Base-by-base conservation (phyloP, 352 stramenopile genomes). In the Phytophthora cryptogea region DNA sequence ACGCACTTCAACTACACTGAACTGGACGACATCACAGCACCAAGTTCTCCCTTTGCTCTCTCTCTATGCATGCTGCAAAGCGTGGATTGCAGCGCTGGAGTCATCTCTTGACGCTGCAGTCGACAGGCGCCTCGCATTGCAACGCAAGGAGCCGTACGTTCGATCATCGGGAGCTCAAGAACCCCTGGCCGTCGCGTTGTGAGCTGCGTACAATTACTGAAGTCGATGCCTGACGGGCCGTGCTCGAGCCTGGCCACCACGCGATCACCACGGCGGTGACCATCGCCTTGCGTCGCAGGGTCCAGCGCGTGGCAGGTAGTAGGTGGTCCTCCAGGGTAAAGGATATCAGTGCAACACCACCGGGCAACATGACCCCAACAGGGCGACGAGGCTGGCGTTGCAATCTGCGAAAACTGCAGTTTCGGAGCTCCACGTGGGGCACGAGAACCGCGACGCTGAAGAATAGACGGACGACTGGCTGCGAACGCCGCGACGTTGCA, bases 381-480 rank as follows among this genome's bases (percentile, higher is more conserved):
- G 20, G 20, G 20, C 20, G 20, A 23, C 20, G 20, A 23, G 20
- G 20, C 20, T 23, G 20, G 20, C 13, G 32, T 13, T 8, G 10
- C 32, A 37, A 37, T 6, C 32, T 37, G 35, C 35, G 35, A 41
- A 23, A 41, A 41, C 33, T 40, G 1, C 33, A 40, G 33, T 40
- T 40, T 17, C 33, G 33, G 31, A 40, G 10, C 33, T 14, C 33
- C 11, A 41, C 14, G 35, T 41, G 35, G 35, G 8, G 35, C 35
- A 16, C 9, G 13, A 41, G 35, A 41, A 41, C 35, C 32, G 35
- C 35, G 14, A 14, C 35, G 35, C 35, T 41, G 35, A n/a, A 26
- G 39, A 45, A 28, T 45, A 32, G 46, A 31, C 46, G 46, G 46
- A 26, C 17, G 31, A 53, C 46, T 53, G 46, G 31, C 46, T 32